phyloP scores from a whole-genome alignment of 2,329 filamentous ascomycete genomes.

The Sporothrix variecibatus region DNA sequence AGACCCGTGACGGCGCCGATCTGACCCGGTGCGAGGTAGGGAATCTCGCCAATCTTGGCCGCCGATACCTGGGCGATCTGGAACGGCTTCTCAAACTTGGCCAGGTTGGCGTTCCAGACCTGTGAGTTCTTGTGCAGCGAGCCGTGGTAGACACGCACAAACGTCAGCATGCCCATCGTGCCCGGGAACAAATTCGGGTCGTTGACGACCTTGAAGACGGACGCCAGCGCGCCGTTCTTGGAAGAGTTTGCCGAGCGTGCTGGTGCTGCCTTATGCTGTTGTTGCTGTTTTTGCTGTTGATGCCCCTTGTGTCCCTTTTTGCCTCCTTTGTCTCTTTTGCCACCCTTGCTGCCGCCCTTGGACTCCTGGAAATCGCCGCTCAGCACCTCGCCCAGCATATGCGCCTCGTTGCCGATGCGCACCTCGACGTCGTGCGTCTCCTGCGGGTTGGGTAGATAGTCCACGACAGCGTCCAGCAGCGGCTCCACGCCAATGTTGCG shows the following conservation, averaged over 20 bases:
- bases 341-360: slow-evolving; percentile 38
- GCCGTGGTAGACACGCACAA: slow-evolving; percentile 89
- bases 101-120: slow-evolving; percentile 85
- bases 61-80: slow-evolving; percentile 88
- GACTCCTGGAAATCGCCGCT: slow-evolving; percentile 33
- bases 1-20: slow-evolving; percentile 92
- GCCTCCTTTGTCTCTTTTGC: background rate
- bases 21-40: slow-evolving; percentile 78
- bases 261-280: slow-evolving; percentile 25
- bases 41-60: slow-evolving; percentile 80
- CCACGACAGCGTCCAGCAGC: slow-evolving; percentile 82
- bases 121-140: slow-evolving; percentile 70
- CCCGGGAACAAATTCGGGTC: slow-evolving; percentile 61
- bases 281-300: too few relatives aligned
- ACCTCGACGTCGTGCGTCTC: slow-evolving; percentile 31
- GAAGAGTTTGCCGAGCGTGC: background rate
- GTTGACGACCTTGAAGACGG: slow-evolving; percentile 93
- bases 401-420: slow-evolving; percentile 51
- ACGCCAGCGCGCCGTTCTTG: slow-evolving; percentile 51
- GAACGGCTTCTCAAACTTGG: slow-evolving; percentile 75
- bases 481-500: slow-evolving; percentile 93
- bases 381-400: slow-evolving; percentile 48
- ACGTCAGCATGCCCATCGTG: slow-evolving; percentile 78
- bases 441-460: slow-evolving; percentile 80
- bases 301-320: background rate